Conservation (phyloP, 2,329 filamentous ascomycete species). For the Pseudopyricularia javanii region DNA sequence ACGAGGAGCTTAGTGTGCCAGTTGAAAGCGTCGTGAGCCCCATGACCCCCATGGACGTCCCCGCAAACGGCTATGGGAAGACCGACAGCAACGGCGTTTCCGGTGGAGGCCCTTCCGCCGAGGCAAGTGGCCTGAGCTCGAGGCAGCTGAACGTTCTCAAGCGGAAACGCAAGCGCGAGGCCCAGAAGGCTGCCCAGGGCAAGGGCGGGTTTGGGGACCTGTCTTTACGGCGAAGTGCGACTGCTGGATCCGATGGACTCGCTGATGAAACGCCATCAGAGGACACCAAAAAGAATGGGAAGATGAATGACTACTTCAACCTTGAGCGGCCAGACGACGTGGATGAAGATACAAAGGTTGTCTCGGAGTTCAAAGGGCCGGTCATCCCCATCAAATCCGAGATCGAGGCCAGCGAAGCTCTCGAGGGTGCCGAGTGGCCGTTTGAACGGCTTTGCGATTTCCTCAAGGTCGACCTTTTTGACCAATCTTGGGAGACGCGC, state of each 20-base stretch:
- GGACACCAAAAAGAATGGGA: slow-evolving; percentile 49
- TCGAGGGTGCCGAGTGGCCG: slow-evolving; percentile 80
- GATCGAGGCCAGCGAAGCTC: slow-evolving; percentile 63
- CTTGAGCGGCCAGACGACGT: slow-evolving; percentile 65
- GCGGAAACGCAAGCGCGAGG: slow-evolving; percentile 81
- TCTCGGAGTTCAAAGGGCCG: slow-evolving; percentile 89
- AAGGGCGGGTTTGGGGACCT: slow-evolving; percentile 87
- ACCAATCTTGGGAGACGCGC: slow-evolving; percentile 86
- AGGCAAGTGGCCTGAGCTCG: slow-evolving; percentile 70
- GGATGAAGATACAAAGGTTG: slow-evolving; percentile 84
- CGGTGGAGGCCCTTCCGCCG: slow-evolving; percentile 24
- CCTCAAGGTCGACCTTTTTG: slow-evolving; percentile 85
- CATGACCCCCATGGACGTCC: slow-evolving; percentile 29
- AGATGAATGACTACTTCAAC: slow-evolving; percentile 76
- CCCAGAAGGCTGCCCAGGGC: slow-evolving; percentile 72
- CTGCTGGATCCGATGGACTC: slow-evolving; percentile 46
- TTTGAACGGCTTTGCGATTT: slow-evolving; percentile 91
- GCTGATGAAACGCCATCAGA: slow-evolving; percentile 47
- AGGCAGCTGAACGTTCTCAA: slow-evolving; percentile 91
- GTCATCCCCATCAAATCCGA: slow-evolving; percentile 73
- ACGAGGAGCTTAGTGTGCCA: slow-evolving; percentile 60
- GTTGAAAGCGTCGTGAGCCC: slow-evolving; percentile 42
- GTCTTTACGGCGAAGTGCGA: slow-evolving; percentile 52
- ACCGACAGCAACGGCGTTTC: slow-evolving; percentile 16
- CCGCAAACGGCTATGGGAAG: slow-evolving; percentile 3